Evolutionary conservation across 2,329 filamentous ascomycete genomes (phyloP), one percentile per base, ranked within the genome.

Genomic region (Triangularia setosa): DNA sequence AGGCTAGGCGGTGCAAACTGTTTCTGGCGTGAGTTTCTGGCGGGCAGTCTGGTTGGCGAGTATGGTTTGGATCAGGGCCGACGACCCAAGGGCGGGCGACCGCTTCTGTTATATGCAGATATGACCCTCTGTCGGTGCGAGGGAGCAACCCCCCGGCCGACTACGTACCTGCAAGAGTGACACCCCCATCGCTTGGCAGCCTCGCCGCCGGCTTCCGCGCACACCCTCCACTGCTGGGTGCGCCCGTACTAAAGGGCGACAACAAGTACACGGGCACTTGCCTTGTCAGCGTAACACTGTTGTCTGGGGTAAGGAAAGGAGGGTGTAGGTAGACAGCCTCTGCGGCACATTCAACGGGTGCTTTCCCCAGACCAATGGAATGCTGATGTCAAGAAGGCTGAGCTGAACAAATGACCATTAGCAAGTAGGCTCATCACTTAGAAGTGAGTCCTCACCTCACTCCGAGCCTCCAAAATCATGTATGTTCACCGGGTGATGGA

Each of bases 371-470:
- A 28, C 69, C 69, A 69, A 70, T 69, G 24, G 59, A 25, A 23
- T 27, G 16, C 30, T 14, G 33, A 57, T 24, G 40, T 16, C 60
- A 24, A 18, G 30, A 67, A 58, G 70, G 67, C 69, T 71, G 68
- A 67, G 67, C 48, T 61, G 61, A 59, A 65, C 69, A 60, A 66
- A 57, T 71, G 69, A 71, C 68, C 64, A 65, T 58, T 57, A 70
- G 65, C 40, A 48, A 68, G 66, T 64, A 58, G 59, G 52, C 21
- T 40, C 35, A 40, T 40, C 16, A 40, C n/a, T 48, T 6, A n/a
- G n/a, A 21, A n/a, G 40, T 48, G 40, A 48, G 40, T 48, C 40
- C 40, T 48, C 40, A 9, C 4, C 40, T 48, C 40, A 48, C 4
- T 21, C 40, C 9, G 40, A 48, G 40, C 40, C 18, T 48, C 40